A percentile compares a stretch with the other conserved stretches of the same genome.
Conservation (phyloP, 352 stramenopile genomes). For the Pythium biforme region DNA sequence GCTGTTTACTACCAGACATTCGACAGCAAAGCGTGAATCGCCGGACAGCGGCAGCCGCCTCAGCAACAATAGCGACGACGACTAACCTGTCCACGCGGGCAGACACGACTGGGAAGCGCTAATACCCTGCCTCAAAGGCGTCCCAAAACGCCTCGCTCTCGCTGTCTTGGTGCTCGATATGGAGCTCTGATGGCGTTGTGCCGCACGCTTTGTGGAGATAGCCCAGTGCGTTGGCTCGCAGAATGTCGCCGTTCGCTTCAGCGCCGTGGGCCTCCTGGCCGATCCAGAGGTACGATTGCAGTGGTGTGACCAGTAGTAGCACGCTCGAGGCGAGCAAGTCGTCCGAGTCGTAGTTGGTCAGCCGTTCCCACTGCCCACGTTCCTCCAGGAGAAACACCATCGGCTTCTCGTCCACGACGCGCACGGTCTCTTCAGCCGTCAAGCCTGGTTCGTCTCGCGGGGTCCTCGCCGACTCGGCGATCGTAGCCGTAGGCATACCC, state of each 20-base stretch:
- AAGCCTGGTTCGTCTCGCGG: too few relatives aligned
- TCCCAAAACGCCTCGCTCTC: conserved; percentile 66
- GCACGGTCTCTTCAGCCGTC: background rate
- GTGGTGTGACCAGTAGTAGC: conserved; percentile 32
- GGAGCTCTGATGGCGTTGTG: background rate
- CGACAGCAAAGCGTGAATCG: conserved; percentile 17
- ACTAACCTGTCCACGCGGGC: background rate
- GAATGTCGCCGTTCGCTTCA: background rate
- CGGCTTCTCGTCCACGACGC: conserved; percentile 4
- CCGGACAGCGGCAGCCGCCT: background rate
- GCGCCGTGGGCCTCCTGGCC: conserved; percentile 16
- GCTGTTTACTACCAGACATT: conserved; percentile 32
- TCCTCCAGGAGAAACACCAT: conserved; percentile 44
- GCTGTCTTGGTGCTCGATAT: conserved; percentile 27
- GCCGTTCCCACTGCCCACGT: conserved; percentile 38
- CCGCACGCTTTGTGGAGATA: background rate
- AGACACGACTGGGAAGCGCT: conserved; percentile 7
- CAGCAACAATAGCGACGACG: background rate
- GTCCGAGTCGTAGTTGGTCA: conserved; percentile 65
- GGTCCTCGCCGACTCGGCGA: background rate
- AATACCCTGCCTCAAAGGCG: conserved; percentile 62
- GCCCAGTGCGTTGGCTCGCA: background rate
- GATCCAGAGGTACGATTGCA: conserved; percentile 43
- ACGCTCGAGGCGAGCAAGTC: conserved; percentile 37
- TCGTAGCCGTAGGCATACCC: background rate